Evolutionary conservation across 257 asterid genomes (phyloP).

Genomic region (Solanum acaule): DNA sequence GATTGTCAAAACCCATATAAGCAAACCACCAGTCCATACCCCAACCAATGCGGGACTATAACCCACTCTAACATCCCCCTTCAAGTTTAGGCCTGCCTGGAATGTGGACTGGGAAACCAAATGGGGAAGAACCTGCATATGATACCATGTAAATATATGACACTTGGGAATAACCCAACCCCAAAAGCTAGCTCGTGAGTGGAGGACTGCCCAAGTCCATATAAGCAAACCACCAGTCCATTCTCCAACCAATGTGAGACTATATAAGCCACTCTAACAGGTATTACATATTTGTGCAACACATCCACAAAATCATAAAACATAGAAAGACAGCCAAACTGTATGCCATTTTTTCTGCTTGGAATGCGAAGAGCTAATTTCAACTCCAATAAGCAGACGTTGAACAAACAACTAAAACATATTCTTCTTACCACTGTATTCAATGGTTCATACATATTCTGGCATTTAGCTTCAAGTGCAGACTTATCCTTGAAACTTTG

Average conservation of each 20-base stretch:
- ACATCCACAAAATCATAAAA: no score
- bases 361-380: not conserved
- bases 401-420: not conserved
- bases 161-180: not conserved
- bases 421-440: conserved; percentile 33
- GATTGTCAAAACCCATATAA: not conserved
- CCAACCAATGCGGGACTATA: not conserved
- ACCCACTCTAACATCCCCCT: not conserved
- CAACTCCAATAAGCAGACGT: not conserved
- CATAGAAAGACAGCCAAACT: no score
- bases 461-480: conserved; percentile 72
- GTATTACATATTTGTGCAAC: no score
- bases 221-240: not conserved
- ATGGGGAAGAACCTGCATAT: not conserved
- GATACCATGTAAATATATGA: not conserved
- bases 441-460: conserved; percentile 55
- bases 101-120: not conserved
- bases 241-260: not conserved
- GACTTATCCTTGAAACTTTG: conserved; percentile 67
- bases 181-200: not conserved
- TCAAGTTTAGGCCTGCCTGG: not conserved
- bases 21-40: not conserved
- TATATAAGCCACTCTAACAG: no score
- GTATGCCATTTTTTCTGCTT: not conserved
- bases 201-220: not conserved